A percentile compares a stretch with the other conserved stretches of the same genome.
These are phyloP conservation scores for Ogataea chonburiensis DNA, from an alignment of 805 yeast genomes.

Conservation along the genomic window DNA sequence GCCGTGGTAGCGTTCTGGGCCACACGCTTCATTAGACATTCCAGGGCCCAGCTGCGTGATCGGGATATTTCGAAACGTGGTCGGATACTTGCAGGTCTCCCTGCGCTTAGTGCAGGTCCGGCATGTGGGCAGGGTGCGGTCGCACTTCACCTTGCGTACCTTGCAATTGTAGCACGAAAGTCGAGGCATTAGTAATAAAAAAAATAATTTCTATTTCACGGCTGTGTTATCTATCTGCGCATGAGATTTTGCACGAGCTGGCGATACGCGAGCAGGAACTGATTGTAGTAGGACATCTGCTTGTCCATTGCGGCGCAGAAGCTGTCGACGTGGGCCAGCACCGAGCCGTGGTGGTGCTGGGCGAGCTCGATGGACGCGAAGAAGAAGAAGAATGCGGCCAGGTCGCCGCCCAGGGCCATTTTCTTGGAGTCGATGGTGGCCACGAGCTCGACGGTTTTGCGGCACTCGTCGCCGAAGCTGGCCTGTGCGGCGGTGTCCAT, in stretches of 20 bases:
- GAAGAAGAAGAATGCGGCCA: slow-evolving; percentile 13
- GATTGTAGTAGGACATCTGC: slow-evolving; percentile 7
- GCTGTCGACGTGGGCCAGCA: slow-evolving; percentile 4
- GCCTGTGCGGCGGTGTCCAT: slow-evolving; percentile 4
- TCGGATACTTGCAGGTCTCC: slow-evolving; percentile 8
- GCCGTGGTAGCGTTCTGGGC: slow-evolving; percentile 4
- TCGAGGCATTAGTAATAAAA: slow-evolving; percentile 4
- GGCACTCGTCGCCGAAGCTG: slow-evolving; percentile 12
- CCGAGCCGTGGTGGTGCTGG: slow-evolving; percentile 4
- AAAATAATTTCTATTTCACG: slow-evolving; percentile 1
- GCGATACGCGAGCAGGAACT: slow-evolving; percentile 13
- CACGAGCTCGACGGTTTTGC: slow-evolving; percentile 6
- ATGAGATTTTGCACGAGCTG: too few relatives aligned
- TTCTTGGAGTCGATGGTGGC: slow-evolving; percentile 1
- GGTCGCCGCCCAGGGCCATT: slow-evolving; percentile 13
- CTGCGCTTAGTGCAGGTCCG: slow-evolving; percentile 7
- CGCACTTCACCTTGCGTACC: slow-evolving; percentile 13
- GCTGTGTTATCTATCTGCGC: too few relatives aligned
- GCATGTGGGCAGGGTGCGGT: slow-evolving; percentile 9
- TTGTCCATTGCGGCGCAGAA: slow-evolving; percentile 11
- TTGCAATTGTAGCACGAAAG: slow-evolving; percentile 12
- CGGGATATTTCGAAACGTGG: slow-evolving; percentile 9
- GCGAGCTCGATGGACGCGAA: slow-evolving; percentile 14
- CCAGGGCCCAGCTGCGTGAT: background rate
- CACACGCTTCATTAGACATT: background rate